Percentiles rank a stretch among this genome's conserved stretches.
These are phyloP conservation scores for Pseudonitzschia multiseries DNA, from an alignment of 108 stramenopile species.

Conservation along the genomic window DNA sequence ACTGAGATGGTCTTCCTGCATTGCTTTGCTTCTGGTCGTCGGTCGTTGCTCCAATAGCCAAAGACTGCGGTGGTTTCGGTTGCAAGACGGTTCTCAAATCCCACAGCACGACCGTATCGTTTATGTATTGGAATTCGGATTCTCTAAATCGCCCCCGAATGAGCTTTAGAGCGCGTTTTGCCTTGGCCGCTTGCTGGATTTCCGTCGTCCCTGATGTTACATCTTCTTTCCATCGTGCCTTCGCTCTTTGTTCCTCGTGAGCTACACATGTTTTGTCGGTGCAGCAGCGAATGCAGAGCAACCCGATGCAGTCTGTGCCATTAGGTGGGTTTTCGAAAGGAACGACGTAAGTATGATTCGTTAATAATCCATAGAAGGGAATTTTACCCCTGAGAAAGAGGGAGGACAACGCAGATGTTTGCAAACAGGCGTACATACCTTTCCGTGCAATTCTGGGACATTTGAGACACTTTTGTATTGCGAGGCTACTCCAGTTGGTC, in stretches of 20 bases:
- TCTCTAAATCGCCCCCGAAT: slow-evolving; percentile 41
- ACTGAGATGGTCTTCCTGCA: no score
- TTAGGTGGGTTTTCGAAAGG: no score
- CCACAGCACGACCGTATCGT: slow-evolving; percentile 61
- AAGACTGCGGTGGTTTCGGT: neutral
- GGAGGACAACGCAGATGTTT: neutral
- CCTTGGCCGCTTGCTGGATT: slow-evolving; percentile 34
- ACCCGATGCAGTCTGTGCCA: slow-evolving; percentile 34
- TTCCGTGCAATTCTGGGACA: slow-evolving; percentile 1
- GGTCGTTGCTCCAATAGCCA: neutral
- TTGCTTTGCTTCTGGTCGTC: no score
- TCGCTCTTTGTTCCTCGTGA: slow-evolving; percentile 41
- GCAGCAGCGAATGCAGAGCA: slow-evolving; percentile 47
- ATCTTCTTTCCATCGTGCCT: slow-evolving; percentile 25
- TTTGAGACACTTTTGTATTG: slow-evolving; percentile 4
- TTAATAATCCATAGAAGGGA: no score
- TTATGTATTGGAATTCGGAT: slow-evolving; percentile 44
- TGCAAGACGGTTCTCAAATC: slow-evolving; percentile 25
- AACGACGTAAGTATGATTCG: no score
- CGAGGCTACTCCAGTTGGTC: no score
- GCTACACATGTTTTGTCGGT: slow-evolving; percentile 34
- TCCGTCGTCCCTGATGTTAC: slow-evolving; percentile 43
- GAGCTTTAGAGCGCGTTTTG: slow-evolving; percentile 24
- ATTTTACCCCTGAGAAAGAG: no score
- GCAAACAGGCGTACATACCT: neutral